These are phyloP conservation scores for Nakaseomyces glabratus DNA, from an alignment of 1,139 yeast species.

Conservation along the genomic window DNA sequence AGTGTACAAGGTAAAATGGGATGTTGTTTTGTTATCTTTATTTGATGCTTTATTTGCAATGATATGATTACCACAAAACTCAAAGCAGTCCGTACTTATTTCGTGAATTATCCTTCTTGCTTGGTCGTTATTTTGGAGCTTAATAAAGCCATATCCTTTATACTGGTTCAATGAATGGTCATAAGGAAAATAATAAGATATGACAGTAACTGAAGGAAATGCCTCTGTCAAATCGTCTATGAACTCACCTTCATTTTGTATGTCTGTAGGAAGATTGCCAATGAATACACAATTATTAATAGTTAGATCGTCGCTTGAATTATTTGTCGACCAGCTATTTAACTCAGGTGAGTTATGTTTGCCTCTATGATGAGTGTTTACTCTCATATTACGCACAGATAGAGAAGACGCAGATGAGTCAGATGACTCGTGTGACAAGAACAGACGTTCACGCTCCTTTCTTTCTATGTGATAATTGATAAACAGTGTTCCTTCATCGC, in stretches of 20 bases:
- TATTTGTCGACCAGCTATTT: background rate
- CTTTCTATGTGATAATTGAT: conserved; percentile 46
- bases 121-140: conserved; percentile 33
- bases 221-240: conserved; percentile 12
- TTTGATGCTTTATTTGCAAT: conserved; percentile 28
- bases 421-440: conserved; percentile 25
- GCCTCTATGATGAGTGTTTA: background rate
- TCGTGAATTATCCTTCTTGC: conserved; percentile 28
- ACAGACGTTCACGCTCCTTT: conserved; percentile 37
- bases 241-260: conserved; percentile 13
- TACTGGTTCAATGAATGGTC: conserved; percentile 13
- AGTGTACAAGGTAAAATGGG: conserved; percentile 10
- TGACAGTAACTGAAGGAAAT: conserved; percentile 16
- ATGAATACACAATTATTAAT: conserved; percentile 27
- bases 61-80: conserved; percentile 22
- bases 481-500: conserved; percentile 36
- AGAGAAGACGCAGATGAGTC: background rate
- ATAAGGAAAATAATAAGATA: conserved; percentile 28
- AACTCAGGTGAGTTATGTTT: too few species aligned
- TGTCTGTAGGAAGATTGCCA: conserved; percentile 25
- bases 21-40: conserved; percentile 13
- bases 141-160: conserved; percentile 43
- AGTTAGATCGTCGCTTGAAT: conserved; percentile 15
- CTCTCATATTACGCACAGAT: background rate
- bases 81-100: conserved; percentile 29